Percentiles rank a stretch among this genome's conserved stretches.
Conservation (phyloP, 495 filamentous ascomycete species). For the Corynascus novoguineensis region DNA sequence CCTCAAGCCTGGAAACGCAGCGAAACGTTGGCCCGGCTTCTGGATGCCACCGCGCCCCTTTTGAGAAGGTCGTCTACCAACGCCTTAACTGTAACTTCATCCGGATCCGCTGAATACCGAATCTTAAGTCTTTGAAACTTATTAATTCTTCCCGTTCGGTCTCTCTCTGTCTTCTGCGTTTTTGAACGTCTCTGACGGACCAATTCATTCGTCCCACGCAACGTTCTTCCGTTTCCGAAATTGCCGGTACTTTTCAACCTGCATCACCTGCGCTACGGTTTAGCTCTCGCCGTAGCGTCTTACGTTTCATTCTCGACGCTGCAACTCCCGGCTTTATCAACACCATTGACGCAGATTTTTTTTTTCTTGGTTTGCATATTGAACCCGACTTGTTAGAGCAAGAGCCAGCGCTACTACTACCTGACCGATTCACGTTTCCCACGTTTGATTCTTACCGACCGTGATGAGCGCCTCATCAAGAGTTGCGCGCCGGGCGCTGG, state of each 20-base stretch:
- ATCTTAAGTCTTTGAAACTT: neutral
- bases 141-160: neutral
- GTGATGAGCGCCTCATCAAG: constrained; percentile 57
- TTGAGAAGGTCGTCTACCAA: constrained; percentile 1
- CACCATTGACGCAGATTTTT: neutral
- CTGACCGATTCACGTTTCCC: neutral
- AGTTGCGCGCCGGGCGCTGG: constrained; percentile 53
- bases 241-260: neutral
- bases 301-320: neutral
- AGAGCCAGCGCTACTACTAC: neutral
- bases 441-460: neutral
- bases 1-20: constrained; percentile 15
- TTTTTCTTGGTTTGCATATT: neutral
- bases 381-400: neutral
- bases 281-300: neutral
- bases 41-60: constrained; percentile 25
- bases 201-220: neutral
- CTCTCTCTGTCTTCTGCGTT: neutral
- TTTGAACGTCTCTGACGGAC: neutral
- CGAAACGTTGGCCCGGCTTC: constrained; percentile 15
- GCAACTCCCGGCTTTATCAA: neutral
- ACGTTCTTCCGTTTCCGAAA: constrained; percentile 6
- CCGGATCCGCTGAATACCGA: neutral
- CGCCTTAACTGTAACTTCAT: neutral
- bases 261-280: neutral